phyloP scores from a whole-genome alignment of 805 yeast genomes.

The Candida ipomoeae region DNA sequence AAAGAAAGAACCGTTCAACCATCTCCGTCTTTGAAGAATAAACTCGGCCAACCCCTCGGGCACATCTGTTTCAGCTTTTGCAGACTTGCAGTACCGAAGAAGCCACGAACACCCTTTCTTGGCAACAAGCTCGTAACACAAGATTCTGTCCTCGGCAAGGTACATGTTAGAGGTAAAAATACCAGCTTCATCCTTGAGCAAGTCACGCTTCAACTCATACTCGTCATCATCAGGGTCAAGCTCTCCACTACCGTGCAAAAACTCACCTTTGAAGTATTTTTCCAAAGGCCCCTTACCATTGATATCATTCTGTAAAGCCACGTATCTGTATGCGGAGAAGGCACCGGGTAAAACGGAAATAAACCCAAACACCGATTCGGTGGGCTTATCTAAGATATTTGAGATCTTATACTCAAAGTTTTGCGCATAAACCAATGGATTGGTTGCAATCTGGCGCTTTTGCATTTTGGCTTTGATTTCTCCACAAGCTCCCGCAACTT shows the following conservation, averaged over 20 bases:
- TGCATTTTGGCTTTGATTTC: slow-evolving; percentile 61
- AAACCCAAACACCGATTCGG: slow-evolving; percentile 92
- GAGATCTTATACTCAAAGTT: slow-evolving; percentile 96
- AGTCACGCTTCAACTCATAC: slow-evolving; percentile 33
- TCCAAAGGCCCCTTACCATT: slow-evolving; percentile 82
- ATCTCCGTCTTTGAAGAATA: slow-evolving; percentile 60
- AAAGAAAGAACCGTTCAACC: slow-evolving; percentile 69
- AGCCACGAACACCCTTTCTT: slow-evolving; percentile 57
- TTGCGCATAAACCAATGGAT: slow-evolving; percentile 94
- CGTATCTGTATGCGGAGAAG: slow-evolving; percentile 87
- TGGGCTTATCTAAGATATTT: slow-evolving; percentile 90
- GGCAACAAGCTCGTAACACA: slow-evolving; percentile 95
- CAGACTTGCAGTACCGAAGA: slow-evolving; percentile 56
- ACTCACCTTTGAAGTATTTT: slow-evolving; percentile 90
- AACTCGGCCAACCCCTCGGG: slow-evolving; percentile 61
- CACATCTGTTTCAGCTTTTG: slow-evolving; percentile 66
- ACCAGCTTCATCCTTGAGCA: slow-evolving; percentile 43
- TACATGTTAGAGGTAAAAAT: slow-evolving; percentile 95
- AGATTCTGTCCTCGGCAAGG: slow-evolving; percentile 91
- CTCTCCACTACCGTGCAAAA: slow-evolving; percentile 60
- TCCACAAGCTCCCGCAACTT: slow-evolving; percentile 97
- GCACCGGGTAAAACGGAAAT: slow-evolving; percentile 96
- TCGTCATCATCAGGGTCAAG: slow-evolving; percentile 33
- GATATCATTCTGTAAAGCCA: slow-evolving; percentile 63
- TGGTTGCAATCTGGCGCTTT: slow-evolving; percentile 46